A percentile compares a stretch with the other conserved stretches of the same genome.
phyloP scores from a whole-genome alignment of 768 basidiomycete species.

The Mycena maculata region DNA sequence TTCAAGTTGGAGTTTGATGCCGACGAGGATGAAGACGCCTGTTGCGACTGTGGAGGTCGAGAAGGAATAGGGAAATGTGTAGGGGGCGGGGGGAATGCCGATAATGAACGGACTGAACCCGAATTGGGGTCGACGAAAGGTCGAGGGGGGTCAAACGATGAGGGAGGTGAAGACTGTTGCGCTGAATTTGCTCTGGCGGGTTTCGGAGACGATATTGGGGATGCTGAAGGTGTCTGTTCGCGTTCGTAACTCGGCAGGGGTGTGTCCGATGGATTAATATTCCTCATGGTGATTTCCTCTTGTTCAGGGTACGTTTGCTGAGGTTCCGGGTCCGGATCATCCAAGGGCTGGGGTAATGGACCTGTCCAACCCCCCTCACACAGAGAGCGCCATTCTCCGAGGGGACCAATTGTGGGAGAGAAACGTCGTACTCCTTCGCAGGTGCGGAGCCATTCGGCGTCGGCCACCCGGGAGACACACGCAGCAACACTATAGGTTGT shows the following conservation, averaged over 20 bases:
- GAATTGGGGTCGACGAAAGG: constrained; percentile 54
- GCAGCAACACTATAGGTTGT: constrained; percentile 73
- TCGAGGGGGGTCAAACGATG: constrained; percentile 51
- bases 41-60: constrained; percentile 29
- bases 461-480: constrained; percentile 75
- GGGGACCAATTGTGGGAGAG: constrained; percentile 73
- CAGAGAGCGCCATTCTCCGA: constrained; percentile 77
- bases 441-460: constrained; percentile 79
- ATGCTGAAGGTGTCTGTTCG: constrained; percentile 18
- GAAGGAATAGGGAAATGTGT: constrained; percentile 77
- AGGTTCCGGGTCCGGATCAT: constrained; percentile 39
- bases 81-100: constrained; percentile 80
- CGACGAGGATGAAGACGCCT: constrained; percentile 34
- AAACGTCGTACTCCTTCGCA: constrained; percentile 80
- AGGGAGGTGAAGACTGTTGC: constrained; percentile 38
- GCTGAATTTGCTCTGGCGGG: constrained; percentile 16
- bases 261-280: constrained; percentile 21
- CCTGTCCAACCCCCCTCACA: constrained; percentile 84
- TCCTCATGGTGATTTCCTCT: constrained; percentile 17
- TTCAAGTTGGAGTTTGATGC: constrained; percentile 42
- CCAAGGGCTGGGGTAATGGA: constrained; percentile 57
- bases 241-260: constrained; percentile 22
- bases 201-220: constrained; percentile 30
- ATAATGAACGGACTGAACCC: constrained; percentile 74
- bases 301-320: constrained; percentile 16